Conservation (phyloP, 305 asterid genomes). For the Fraxinus angustifolia region DNA sequence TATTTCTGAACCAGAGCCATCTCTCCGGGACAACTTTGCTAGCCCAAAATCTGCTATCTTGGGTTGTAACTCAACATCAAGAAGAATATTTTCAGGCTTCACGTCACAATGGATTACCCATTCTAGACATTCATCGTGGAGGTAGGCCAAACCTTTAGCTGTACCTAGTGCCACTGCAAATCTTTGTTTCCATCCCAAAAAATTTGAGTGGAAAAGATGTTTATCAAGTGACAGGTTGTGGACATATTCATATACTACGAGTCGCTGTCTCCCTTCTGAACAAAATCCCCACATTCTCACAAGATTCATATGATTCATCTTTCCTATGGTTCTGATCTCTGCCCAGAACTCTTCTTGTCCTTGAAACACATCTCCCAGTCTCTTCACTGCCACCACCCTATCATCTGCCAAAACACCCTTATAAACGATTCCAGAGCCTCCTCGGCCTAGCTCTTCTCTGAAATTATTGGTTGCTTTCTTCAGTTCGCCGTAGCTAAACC, state of each 20-base stretch:
- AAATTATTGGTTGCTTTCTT: slow-evolving; percentile 58
- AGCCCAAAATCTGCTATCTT: slow-evolving; percentile 80
- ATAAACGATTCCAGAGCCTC: slow-evolving; percentile 62
- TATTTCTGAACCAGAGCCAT: slow-evolving; percentile 42
- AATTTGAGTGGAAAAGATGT: slow-evolving; percentile 37
- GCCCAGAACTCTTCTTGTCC: slow-evolving; percentile 60
- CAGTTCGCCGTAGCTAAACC: slow-evolving; percentile 46
- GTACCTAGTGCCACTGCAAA: slow-evolving; percentile 60
- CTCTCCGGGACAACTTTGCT: slow-evolving; percentile 57
- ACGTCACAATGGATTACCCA: slow-evolving; percentile 88
- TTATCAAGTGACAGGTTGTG: slow-evolving; percentile 53
- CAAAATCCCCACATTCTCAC: slow-evolving; percentile 71
- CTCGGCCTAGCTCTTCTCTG: slow-evolving; percentile 59
- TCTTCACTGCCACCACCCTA: slow-evolving; percentile 58
- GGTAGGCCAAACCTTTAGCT: slow-evolving; percentile 65
- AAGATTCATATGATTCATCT: slow-evolving; percentile 67
- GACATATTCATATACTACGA: slow-evolving; percentile 52
- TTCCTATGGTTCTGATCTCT: slow-evolving; percentile 54
- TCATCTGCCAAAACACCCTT: slow-evolving; percentile 54
- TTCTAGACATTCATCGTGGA: slow-evolving; percentile 74
- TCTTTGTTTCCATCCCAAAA: slow-evolving; percentile 55
- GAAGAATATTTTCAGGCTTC: slow-evolving; percentile 70
- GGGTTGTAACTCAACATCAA: slow-evolving; percentile 51
- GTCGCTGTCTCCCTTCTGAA: slow-evolving; percentile 40
- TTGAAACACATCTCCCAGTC: slow-evolving; percentile 46